These are phyloP conservation scores for Corylus avellana DNA, from an alignment of 306 rosid genomes.

Conservation along the genomic window DNA sequence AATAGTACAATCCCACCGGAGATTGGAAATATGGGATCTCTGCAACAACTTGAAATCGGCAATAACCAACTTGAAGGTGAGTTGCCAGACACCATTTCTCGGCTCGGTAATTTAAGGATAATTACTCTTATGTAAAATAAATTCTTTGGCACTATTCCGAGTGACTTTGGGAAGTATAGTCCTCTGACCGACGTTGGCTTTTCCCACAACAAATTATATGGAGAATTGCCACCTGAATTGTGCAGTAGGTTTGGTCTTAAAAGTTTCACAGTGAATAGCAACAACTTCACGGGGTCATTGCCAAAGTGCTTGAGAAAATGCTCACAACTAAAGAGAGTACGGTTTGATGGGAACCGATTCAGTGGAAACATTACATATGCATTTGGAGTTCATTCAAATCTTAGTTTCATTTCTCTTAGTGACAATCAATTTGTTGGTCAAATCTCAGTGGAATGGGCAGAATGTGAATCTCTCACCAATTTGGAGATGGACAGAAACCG, in stretches of 20 bases:
- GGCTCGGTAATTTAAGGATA: conserved; percentile 17
- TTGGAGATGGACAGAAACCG: conserved; percentile 49
- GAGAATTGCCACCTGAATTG: conserved; percentile 61
- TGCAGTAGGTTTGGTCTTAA: conserved; percentile 39
- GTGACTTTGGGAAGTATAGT: conserved; percentile 55
- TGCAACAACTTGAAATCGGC: conserved; percentile 40
- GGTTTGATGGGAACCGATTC: conserved; percentile 58
- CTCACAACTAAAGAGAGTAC: conserved; percentile 37
- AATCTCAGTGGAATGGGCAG: conserved; percentile 56
- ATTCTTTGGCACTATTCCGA: conserved; percentile 51
- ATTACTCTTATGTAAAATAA: conserved; percentile 59
- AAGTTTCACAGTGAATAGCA: conserved; percentile 31
- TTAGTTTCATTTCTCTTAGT: conserved; percentile 23
- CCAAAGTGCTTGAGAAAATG: conserved; percentile 66
- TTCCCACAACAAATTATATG: conserved; percentile 62
- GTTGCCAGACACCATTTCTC: conserved; percentile 50
- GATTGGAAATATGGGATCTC: conserved; percentile 50
- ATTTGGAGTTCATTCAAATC: conserved; percentile 39
- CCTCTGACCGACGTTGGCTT: conserved; percentile 41
- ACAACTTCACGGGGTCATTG: conserved; percentile 55
- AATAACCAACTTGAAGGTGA: conserved; percentile 45
- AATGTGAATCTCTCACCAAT: conserved; percentile 41
- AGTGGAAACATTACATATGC: conserved; percentile 58
- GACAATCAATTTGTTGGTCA: conserved; percentile 56
- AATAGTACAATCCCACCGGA: conserved; percentile 54